phyloP scores from a whole-genome alignment of 2,329 filamentous ascomycete genomes.

The Neofusicoccum cordaticola region DNA sequence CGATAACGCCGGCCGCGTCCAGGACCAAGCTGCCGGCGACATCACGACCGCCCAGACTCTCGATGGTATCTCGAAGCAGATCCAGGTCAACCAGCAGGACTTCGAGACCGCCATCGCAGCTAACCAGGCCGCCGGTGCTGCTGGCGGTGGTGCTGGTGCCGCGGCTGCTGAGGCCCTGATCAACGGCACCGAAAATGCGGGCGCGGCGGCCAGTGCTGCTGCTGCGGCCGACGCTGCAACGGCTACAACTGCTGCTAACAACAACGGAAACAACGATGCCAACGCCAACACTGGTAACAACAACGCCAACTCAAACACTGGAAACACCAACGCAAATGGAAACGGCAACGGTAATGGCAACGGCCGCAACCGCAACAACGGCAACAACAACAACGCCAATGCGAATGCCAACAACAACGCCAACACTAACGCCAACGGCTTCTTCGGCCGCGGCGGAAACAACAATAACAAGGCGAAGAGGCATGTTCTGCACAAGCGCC shows the following conservation, averaged over 20 bases:
- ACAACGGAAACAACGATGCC: constrained; percentile 20
- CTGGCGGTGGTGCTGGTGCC: constrained; percentile 28
- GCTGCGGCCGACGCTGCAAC: constrained; percentile 5
- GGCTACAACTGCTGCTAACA: constrained; percentile 4
- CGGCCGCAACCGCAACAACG: constrained; percentile 16
- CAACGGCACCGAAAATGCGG: constrained; percentile 34
- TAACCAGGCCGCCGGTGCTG: constrained; percentile 44
- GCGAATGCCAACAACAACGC: constrained; percentile 4
- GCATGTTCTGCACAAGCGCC: constrained; percentile 4
- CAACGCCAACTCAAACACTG: constrained; percentile 13
- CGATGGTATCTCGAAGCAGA: constrained; percentile 47
- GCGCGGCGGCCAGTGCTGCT: constrained; percentile 20
- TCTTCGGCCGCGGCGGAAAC: constrained; percentile 4
- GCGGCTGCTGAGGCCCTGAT: constrained; percentile 40
- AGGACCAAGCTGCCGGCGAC: constrained; percentile 25
- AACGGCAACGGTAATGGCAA: constrained; percentile 3
- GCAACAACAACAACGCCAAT: constrained; percentile 15
- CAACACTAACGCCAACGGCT: neutral
- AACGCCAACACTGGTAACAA: constrained; percentile 8
- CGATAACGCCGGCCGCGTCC: constrained; percentile 37
- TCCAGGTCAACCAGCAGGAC: constrained; percentile 52
- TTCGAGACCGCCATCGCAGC: constrained; percentile 48
- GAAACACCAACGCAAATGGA: constrained; percentile 17
- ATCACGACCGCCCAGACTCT: constrained; percentile 50
- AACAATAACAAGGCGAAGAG: constrained; percentile 17